A percentile compares a stretch with the other conserved stretches of the same genome.
These are phyloP conservation scores for Salinomyces thailandicus DNA, from an alignment of 2,329 filamentous ascomycete genomes.

Conservation along the genomic window DNA sequence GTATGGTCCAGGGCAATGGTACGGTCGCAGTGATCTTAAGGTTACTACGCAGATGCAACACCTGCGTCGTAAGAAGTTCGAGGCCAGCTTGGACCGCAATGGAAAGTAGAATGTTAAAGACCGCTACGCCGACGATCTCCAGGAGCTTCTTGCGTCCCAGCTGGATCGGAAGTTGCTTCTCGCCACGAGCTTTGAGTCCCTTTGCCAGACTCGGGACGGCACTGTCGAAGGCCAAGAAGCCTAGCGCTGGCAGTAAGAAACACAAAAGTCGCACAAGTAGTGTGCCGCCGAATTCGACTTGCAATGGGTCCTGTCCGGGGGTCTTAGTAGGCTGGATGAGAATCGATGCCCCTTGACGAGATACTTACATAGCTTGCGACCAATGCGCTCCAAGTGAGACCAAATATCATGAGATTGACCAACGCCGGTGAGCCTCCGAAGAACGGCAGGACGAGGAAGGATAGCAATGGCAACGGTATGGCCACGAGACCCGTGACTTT, in stretches of 20 bases:
- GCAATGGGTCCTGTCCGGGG: neutral
- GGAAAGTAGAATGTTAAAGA: constrained; percentile 46
- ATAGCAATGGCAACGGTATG: constrained; percentile 33
- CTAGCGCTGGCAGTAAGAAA: constrained; percentile 60
- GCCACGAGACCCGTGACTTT: constrained; percentile 21
- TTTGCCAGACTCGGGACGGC: constrained; percentile 58
- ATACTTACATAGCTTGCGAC: constrained; percentile 53
- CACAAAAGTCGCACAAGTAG: constrained; percentile 57
- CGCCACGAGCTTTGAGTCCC: constrained; percentile 57
- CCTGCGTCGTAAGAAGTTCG: constrained; percentile 45
- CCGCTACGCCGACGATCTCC: constrained; percentile 43
- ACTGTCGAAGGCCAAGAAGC: constrained; percentile 64
- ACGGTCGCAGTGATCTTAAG: constrained; percentile 49
- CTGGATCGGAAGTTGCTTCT: constrained; percentile 37
- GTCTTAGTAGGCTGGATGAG: no score
- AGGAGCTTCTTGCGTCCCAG: constrained; percentile 34
- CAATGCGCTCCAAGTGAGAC: constrained; percentile 79
- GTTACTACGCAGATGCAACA: constrained; percentile 44
- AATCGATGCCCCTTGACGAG: no score
- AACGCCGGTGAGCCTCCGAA: constrained; percentile 67
- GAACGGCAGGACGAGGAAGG: constrained; percentile 62
- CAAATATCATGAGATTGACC: constrained; percentile 79
- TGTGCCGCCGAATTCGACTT: constrained; percentile 62
- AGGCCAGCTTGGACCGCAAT: constrained; percentile 45
- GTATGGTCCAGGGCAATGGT: constrained; percentile 52